Evolutionary conservation across 345 rosid genomes (phyloP), one percentile per base, ranked within the genome.

Genomic region (Diplotaxis tenuifolia): DNA sequence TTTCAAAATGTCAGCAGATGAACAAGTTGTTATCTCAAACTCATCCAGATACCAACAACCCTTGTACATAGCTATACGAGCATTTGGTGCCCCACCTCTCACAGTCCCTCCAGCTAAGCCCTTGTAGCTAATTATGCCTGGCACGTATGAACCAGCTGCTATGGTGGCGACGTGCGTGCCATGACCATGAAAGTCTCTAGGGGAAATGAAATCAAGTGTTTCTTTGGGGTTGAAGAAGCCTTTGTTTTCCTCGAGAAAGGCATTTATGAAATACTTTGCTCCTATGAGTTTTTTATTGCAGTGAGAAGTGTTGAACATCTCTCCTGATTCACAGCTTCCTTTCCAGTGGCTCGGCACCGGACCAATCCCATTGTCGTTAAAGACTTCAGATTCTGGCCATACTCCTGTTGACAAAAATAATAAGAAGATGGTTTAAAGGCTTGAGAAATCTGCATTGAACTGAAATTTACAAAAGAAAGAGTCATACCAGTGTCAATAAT

Each of bases 271-370:
- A 14, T 61, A 87, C 58, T 80, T 79, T 0, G 91, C 88, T 73
- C 91, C 91, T 47, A 87, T 82, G 8, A 87, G 80, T 69, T 87
- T 87, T 52, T 79, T 79, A 45, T 87, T 87, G 27, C 91, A 81
- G 36, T 81, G 65, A 4, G 78, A 65, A 6, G 75, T 18, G 10
- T 57, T 70, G 67, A 76, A 76, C 2, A 1, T 9, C 20, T 65
- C 80, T 57, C 80, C 75, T 20, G 72, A 12, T 76, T 64, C 32
- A 65, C 80, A 76, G 5, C 68, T 11, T 70, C 80, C 80, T 65
- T 71, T 76, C 80, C 76, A 71, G 20, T 71, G 71, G 7, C 47
- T 64, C 1, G 80, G 72, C 10, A 76, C 62, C 0, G 67, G 47
- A 0, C 80, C 80, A 47, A 70, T 57, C 3, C 71, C 75, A 64